Evolutionary conservation across 148 eudicot genomes (phyloP).

Genomic region (Mesembryanthemum crystallinum): DNA sequence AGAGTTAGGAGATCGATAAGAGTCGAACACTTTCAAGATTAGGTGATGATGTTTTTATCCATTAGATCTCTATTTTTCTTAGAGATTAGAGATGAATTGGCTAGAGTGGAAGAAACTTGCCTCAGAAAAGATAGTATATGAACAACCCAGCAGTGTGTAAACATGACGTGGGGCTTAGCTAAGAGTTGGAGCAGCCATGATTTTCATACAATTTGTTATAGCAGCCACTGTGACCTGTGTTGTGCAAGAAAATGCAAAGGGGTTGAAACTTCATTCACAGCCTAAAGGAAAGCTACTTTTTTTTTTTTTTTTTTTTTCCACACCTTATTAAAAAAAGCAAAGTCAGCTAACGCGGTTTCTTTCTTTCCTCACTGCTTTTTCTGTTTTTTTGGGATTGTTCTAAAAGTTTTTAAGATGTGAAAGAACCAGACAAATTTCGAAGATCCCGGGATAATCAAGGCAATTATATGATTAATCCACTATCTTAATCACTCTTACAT

Average conservation of each 20-base stretch:
- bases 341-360: slow-evolving; percentile 37
- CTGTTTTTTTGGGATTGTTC: neutral
- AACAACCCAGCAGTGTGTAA: too few species aligned
- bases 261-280: slow-evolving; percentile 12
- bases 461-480: neutral
- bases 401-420: slow-evolving; percentile 10
- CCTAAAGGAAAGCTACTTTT: too few species aligned
- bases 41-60: too few species aligned
- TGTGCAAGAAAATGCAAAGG: slow-evolving; percentile 11
- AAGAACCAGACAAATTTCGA: slow-evolving; percentile 14
- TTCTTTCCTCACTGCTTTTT: slow-evolving; percentile 28
- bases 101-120: too few species aligned
- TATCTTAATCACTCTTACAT: neutral
- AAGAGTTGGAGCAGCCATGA: slow-evolving; percentile 16
- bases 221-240: neutral
- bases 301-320: neutral
- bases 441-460: slow-evolving; percentile 17
- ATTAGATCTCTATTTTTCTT: too few species aligned
- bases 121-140: too few species aligned
- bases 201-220: too few species aligned
- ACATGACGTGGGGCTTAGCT: slow-evolving; percentile 29
- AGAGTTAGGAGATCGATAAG: too few species aligned
- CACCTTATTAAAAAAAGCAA: slow-evolving; percentile 5
- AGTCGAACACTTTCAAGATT: too few species aligned
- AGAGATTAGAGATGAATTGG: too few species aligned